Percentiles rank a stretch among this genome's conserved stretches.
Evolutionary conservation across 2,329 filamentous ascomycete genomes (phyloP).

Genomic region (Pseudocercospora musae): DNA sequence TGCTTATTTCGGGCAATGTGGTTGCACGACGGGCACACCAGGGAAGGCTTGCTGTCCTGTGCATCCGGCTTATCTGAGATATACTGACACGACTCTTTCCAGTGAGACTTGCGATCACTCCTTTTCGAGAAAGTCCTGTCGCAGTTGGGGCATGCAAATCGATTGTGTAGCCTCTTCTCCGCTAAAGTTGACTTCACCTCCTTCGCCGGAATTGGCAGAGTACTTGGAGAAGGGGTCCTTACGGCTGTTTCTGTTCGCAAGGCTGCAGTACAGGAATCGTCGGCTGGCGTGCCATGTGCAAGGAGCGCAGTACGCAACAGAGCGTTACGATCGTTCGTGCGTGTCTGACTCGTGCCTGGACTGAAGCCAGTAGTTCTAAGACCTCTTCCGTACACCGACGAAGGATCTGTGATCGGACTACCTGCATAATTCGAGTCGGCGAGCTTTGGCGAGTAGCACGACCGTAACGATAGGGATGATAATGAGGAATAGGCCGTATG

Average conservation of each 20-base stretch:
- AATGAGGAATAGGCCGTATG: constrained; percentile 5
- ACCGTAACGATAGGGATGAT: neutral
- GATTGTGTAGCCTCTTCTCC: constrained; percentile 3
- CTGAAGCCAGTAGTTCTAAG: neutral
- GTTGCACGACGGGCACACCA: constrained; percentile 4
- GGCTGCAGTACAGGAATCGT: neutral
- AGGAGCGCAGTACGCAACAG: neutral
- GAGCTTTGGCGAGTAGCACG: neutral
- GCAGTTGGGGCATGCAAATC: constrained; percentile 7
- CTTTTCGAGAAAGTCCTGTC: constrained; percentile 4
- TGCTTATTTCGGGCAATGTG: constrained; percentile 4
- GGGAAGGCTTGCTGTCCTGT: neutral
- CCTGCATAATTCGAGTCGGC: neutral
- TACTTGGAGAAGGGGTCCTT: neutral
- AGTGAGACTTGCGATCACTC: constrained; percentile 7
- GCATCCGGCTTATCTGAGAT: neutral
- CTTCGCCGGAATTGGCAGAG: neutral
- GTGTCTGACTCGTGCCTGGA: neutral
- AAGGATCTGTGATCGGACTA: neutral
- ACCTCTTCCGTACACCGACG: neutral
- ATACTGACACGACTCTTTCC: constrained; percentile 3
- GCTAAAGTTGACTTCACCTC: neutral
- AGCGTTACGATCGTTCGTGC: neutral
- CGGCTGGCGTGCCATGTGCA: neutral
- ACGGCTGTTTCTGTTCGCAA: neutral